phyloP scores from a whole-genome alignment of 306 rosid species.

The Quercus engelmannii region DNA sequence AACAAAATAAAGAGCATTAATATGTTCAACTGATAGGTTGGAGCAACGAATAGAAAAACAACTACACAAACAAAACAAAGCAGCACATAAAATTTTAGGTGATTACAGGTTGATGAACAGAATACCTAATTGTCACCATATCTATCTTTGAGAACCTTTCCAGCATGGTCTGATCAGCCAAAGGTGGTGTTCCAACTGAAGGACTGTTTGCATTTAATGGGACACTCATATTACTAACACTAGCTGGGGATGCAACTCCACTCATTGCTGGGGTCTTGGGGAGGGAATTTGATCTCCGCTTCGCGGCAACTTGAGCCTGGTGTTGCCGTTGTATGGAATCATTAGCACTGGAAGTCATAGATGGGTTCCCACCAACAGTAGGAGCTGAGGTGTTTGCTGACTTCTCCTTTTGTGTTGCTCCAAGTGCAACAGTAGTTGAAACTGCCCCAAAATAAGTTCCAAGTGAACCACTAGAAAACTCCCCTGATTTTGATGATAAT shows the following conservation, averaged over 20 bases:
- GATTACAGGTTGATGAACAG: slow-evolving; percentile 11
- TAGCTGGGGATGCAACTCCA: slow-evolving; percentile 87
- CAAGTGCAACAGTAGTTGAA: slow-evolving; percentile 43
- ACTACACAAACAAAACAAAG: background rate
- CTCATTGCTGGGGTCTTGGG: slow-evolving; percentile 74
- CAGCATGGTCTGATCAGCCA: slow-evolving; percentile 51
- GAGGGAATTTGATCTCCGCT: slow-evolving; percentile 72
- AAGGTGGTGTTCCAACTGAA: slow-evolving; percentile 64
- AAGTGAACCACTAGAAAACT: slow-evolving; percentile 78
- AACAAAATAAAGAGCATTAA: background rate
- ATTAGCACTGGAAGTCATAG: slow-evolving; percentile 67
- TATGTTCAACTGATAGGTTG: background rate
- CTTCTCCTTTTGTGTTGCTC: slow-evolving; percentile 73
- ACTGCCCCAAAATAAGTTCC: slow-evolving; percentile 76
- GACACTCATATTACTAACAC: slow-evolving; percentile 69
- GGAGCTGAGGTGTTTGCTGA: slow-evolving; percentile 50
- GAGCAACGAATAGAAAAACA: background rate
- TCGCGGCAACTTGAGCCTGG: slow-evolving; percentile 69
- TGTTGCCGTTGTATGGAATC: slow-evolving; percentile 87
- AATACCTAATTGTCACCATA: slow-evolving; percentile 68
- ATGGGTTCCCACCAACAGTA: slow-evolving; percentile 60
- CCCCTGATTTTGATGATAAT: slow-evolving; percentile 84
- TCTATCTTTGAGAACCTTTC: slow-evolving; percentile 82
- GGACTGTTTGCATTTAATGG: slow-evolving; percentile 80
- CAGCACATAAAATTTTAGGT: background rate